phyloP scores from a whole-genome alignment of 106 monocot species.

The Cymbidium sinense region DNA sequence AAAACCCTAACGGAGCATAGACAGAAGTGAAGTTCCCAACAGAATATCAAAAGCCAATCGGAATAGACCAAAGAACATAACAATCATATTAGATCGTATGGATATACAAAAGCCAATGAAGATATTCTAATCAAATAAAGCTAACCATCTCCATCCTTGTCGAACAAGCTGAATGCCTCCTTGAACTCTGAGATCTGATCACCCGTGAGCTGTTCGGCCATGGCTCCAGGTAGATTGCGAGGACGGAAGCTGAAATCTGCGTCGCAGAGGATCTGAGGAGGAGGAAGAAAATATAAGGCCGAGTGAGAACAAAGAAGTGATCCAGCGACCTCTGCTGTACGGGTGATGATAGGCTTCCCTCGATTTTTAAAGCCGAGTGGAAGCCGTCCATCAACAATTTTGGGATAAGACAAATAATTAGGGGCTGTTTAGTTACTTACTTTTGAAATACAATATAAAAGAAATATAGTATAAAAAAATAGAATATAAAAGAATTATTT shows the following conservation, averaged over 20 bases:
- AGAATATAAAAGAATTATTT: no score
- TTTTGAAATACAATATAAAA: no score
- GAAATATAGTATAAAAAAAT: no score
- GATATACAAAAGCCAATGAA: neutral
- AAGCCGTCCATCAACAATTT: neutral
- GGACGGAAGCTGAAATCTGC: neutral
- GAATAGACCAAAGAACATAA: neutral
- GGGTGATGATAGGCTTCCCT: neutral
- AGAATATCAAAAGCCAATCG: neutral
- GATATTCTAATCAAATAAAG: neutral
- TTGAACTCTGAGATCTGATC: slow-evolving; percentile 37
- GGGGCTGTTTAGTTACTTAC: no score
- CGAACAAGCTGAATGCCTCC: slow-evolving; percentile 39
- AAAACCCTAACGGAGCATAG: neutral
- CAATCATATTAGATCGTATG: neutral
- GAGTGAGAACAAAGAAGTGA: no score
- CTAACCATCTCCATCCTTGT: slow-evolving; percentile 36
- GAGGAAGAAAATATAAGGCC: neutral
- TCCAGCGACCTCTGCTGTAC: neutral
- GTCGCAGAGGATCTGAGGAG: neutral
- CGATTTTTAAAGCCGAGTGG: neutral
- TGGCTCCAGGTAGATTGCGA: neutral
- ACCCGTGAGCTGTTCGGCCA: slow-evolving; percentile 28
- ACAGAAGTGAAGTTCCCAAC: neutral
- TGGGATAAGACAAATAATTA: neutral